Evolutionary conservation across 805 yeast species (phyloP).

Genomic region (Candida orba): DNA sequence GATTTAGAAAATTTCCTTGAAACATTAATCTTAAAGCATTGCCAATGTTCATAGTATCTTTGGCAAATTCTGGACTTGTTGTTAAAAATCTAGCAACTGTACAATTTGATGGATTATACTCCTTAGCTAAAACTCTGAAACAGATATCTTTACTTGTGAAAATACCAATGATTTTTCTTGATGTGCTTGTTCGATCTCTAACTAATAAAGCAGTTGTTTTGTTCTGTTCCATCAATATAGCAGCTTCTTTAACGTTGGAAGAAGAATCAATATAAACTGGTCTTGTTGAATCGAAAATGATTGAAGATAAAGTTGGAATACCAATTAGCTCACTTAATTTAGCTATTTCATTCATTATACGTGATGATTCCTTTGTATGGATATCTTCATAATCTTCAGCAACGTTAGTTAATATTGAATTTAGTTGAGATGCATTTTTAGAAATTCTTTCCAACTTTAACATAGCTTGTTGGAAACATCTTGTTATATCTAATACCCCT

Average conservation of each 20-base stretch:
- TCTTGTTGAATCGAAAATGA: conserved; percentile 11
- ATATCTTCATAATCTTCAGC: conserved; percentile 23
- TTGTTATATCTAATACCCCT: conserved; percentile 39
- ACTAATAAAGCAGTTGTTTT: conserved; percentile 36
- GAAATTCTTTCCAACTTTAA: conserved; percentile 34
- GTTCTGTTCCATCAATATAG: conserved; percentile 31
- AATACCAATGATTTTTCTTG: conserved; percentile 35
- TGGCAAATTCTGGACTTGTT: conserved; percentile 40
- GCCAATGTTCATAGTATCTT: conserved; percentile 31
- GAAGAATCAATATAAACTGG: conserved; percentile 32
- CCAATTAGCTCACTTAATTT: conserved; percentile 33
- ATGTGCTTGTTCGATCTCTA: conserved; percentile 26
- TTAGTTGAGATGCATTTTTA: conserved; percentile 28
- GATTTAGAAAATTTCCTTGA: conserved; percentile 37
- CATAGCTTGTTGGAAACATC: conserved; percentile 42
- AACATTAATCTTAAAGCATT: conserved; percentile 40
- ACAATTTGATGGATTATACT: conserved; percentile 29
- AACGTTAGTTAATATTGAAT: conserved; percentile 24
- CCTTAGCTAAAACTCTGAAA: conserved; percentile 32
- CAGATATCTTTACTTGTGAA: conserved; percentile 40
- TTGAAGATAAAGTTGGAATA: conserved; percentile 31
- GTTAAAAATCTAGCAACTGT: conserved; percentile 38
- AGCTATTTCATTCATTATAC: conserved; percentile 28
- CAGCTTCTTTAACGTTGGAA: conserved; percentile 31
- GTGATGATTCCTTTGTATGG: conserved; percentile 17